phyloP scores from a whole-genome alignment of 2,329 filamentous ascomycete species.

The Ilyonectria destructans region DNA sequence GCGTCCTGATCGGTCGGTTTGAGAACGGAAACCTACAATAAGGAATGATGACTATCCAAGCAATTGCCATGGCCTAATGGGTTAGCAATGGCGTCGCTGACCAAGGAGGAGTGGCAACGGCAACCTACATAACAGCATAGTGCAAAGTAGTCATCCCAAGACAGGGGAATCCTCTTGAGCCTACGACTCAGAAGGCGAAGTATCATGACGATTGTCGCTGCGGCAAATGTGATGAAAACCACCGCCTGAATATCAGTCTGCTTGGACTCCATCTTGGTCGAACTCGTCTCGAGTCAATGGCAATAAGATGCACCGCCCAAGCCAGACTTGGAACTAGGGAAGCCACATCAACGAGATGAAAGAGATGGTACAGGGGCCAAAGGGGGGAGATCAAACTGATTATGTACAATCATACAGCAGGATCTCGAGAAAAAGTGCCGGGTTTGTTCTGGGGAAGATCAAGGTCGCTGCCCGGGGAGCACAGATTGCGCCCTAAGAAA shows the following conservation, averaged over 20 bases:
- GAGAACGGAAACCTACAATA: slow-evolving; percentile 20
- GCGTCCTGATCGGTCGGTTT: not conserved
- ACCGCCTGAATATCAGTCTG: slow-evolving; percentile 38
- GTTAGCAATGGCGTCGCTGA: not conserved
- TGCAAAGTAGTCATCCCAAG: slow-evolving; percentile 44
- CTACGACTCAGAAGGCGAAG: slow-evolving; percentile 37
- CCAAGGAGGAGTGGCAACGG: not conserved
- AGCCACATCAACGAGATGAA: not conserved
- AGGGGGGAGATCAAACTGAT: not conserved
- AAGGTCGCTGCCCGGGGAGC: not conserved
- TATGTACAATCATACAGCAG: not conserved
- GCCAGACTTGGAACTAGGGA: not conserved
- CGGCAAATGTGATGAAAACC: slow-evolving; percentile 35
- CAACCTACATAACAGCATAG: slow-evolving; percentile 35
- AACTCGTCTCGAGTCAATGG: not conserved
- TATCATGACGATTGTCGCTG: slow-evolving; percentile 34
- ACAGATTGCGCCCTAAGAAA: not conserved
- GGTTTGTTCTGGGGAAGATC: not conserved
- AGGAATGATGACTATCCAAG: slow-evolving; percentile 39
- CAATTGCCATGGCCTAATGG: slow-evolving; percentile 34
- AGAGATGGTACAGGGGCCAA: not conserved
- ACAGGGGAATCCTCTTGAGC: slow-evolving; percentile 37
- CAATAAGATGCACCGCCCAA: not conserved
- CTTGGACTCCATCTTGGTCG: slow-evolving; percentile 30
- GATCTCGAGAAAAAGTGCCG: not conserved